Conservation (phyloP, 805 yeast species). For the Schizosaccharomyces osmophilus region DNA sequence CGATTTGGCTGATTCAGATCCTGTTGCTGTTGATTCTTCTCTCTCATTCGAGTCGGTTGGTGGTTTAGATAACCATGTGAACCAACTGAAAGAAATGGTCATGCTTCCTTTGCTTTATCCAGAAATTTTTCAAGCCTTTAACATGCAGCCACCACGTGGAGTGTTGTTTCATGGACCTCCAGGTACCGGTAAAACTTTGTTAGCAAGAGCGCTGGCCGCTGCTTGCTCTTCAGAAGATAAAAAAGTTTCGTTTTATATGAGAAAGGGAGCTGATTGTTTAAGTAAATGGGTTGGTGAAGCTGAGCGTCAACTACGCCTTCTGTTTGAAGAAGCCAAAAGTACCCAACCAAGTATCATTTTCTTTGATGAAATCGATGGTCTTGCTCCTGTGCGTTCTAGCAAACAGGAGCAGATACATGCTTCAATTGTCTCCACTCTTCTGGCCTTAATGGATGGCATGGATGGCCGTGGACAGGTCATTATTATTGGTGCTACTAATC, state of each 20-base stretch:
- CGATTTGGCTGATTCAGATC: conserved; percentile 70
- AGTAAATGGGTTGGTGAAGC: conserved; percentile 99
- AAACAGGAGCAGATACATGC: conserved; percentile 98
- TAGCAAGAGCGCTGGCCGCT: conserved; percentile 95
- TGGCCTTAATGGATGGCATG: conserved; percentile 98
- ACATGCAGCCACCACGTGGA: conserved; percentile 89
- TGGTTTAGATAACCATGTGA: conserved; percentile 72
- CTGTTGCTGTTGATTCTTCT: conserved; percentile 70
- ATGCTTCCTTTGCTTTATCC: conserved; percentile 81
- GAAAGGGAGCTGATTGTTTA: conserved; percentile 92
- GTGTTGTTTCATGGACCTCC: conserved; percentile 97
- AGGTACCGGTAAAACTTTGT: conserved; percentile 92
- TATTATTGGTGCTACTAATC: conserved; percentile 90
- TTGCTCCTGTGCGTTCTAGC: conserved; percentile 92
- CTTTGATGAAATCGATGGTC: conserved; percentile 81
- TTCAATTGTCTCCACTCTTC: conserved; percentile 76
- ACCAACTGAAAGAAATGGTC: conserved; percentile 90
- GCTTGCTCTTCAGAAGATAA: conserved; percentile 65
- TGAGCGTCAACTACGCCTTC: conserved; percentile 68
- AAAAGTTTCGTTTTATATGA: conserved; percentile 87
- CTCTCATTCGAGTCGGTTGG: conserved; percentile 72
- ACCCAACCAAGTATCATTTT: conserved; percentile 94
- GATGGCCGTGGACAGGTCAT: conserved; percentile 95
- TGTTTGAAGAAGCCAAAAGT: conserved; percentile 88
- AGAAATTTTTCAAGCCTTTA: conserved; percentile 70